Evolutionary conservation across 306 rosid genomes (phyloP), one percentile per base, ranked within the genome.

Genomic region (Mucuna pruriens): DNA sequence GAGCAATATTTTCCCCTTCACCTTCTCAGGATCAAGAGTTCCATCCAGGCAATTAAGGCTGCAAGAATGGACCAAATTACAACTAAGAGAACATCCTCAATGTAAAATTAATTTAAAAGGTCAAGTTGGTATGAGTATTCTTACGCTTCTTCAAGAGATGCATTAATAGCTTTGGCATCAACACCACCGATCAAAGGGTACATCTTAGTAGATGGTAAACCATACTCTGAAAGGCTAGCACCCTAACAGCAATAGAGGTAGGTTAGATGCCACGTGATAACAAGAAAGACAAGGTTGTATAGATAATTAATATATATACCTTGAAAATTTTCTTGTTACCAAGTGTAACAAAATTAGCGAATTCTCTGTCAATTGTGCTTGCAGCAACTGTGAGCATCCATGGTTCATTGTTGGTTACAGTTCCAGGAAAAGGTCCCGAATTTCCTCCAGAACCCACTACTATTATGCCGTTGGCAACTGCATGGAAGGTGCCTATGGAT

Each of bases 381-480:
- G 98, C 98, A n/a, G 74, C 98, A 74, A 89, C 91, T 1, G 98
- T 90, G 33, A 94, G 1, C 19, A 78, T 0, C 98, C 98, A 94
- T 0, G 97, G 98, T 23, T 92, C 72, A 19, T 33, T 6, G 39
- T 86, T 91, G 0, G 74, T 0, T 0, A 84, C 82, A 17, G 83
- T 51, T 8, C 15, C 11, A 0, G 48, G 80, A 9, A 0, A 0
- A 17, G 98, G 95, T 3, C 98, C 98, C 0, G 42, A 9, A 54
- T 94, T 94, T 12, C 97, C 98, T 6, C 78, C 92, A 0, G 97
- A 85, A 66, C 63, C 4, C 4, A 94, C 91, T 0, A 94, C 92
- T 2, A 58, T 5, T 3, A 94, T 81, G 46, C 92, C 92, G 0
- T 81, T 38, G 22, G 85, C 58, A 74, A 63, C 78, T 0, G 97